A percentile compares a stretch with the other conserved stretches of the same genome.
Conservation (phyloP, 2,329 filamentous ascomycete genomes). For the Cadophora sp. region DNA sequence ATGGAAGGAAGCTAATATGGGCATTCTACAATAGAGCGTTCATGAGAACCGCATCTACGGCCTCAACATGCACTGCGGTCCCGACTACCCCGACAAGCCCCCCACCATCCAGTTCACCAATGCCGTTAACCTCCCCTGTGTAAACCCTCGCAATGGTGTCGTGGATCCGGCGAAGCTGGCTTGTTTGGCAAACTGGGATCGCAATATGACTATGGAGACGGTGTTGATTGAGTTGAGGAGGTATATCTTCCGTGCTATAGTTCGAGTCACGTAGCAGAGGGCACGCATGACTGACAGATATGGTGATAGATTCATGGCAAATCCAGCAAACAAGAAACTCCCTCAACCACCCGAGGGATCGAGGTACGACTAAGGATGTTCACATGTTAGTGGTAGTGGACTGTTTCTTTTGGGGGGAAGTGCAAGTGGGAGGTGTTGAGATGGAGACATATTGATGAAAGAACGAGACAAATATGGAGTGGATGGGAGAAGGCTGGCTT, state of each 20-base stretch:
- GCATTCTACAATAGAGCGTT: constrained; percentile 67
- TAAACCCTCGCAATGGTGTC: constrained; percentile 79
- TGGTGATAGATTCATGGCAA: constrained; percentile 69
- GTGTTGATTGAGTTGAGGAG: constrained; percentile 85
- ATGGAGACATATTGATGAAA: background rate
- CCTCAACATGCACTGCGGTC: constrained; percentile 93
- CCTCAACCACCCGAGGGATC: constrained; percentile 91
- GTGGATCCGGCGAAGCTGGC: constrained; percentile 83
- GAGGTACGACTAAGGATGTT: constrained; percentile 49
- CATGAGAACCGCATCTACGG: constrained; percentile 99
- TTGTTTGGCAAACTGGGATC: constrained; percentile 88
- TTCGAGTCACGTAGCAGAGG: background rate
- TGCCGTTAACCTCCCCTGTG: constrained; percentile 95
- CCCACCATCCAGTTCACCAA: constrained; percentile 92
- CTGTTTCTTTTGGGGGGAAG: background rate
- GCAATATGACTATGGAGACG: constrained; percentile 94
- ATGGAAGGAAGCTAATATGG: background rate
- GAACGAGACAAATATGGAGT: constrained; percentile 15
- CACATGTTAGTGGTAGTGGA: background rate
- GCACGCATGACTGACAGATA: constrained; percentile 63
- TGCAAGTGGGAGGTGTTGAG: background rate
- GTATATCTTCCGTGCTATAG: constrained; percentile 50
- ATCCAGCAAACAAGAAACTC: constrained; percentile 90
- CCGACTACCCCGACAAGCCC: constrained; percentile 86
- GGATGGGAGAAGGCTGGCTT: constrained; percentile 23